Evolutionary conservation across 495 filamentous ascomycete species (phyloP), one percentile per base, ranked within the genome.

Genomic region (Aspergillus avenaceus): DNA sequence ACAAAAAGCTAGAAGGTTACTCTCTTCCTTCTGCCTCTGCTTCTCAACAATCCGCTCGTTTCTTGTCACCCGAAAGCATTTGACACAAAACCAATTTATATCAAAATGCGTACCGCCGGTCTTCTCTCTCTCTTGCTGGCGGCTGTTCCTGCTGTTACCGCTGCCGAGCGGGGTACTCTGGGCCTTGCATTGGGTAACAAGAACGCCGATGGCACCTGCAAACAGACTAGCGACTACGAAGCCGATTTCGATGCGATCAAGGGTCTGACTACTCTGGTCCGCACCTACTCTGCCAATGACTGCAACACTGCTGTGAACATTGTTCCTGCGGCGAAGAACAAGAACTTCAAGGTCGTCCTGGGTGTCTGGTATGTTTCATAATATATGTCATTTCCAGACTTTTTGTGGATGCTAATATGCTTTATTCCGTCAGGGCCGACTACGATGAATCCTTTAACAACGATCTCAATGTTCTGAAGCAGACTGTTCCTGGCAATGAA

Each of bases 321-420:
- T 51, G 67, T 91, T 49, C 87, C 86, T 5, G 87, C 86, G 26
- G 85, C 88, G 8, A 80, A 84, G 71, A 63, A 63, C 43, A 85
- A 84, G 66, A 78, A 77, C n/a, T 85, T 88, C 70, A 71, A 90
- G 70, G 85, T 90, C 53, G 72, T 91, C 8, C 63, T 92, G 45
- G 88, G 87, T 53, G 79, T 91, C 58, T 92, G 88, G 88, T 87
- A 73, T 45, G 56, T 25, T 37, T 18, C 25, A 29, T 23, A 44
- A 18, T 45, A n/a, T 16, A 38, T 32, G 16, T 18, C 23, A 18
- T 47, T 31, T n/a, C n/a, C 27, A 21, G 5, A 22, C 49, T 51
- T 36, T 21, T 22, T 31, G 18, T 38, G 12, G 12, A 22, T 45
- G 37, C 24, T 45, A 49, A 58, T 25, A n/a, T 18, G 5, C 21